Conservation (phyloP, 108 stramenopile genomes). For the Cyclostephanos invisitatus region DNA sequence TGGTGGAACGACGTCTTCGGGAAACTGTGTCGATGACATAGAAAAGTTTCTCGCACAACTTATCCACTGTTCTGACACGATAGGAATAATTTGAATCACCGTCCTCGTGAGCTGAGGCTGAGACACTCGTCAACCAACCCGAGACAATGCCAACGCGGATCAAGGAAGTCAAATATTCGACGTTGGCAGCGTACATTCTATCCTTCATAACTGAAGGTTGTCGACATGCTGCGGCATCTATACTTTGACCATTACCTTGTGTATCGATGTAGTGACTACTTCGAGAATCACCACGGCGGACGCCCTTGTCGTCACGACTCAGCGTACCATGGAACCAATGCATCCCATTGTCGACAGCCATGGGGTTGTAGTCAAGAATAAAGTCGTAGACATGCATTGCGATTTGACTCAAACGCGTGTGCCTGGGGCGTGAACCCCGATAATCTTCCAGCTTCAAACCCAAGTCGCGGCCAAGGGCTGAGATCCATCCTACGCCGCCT, state of each 20-base stretch:
- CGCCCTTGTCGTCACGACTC: constrained; percentile 4
- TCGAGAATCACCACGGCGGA: constrained; percentile 11
- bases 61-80: constrained; percentile 22
- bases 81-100: constrained; percentile 2
- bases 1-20: constrained; percentile 30
- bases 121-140: constrained; percentile 24
- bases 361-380: constrained; percentile 35
- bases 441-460: constrained; percentile 35
- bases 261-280: constrained; percentile 27
- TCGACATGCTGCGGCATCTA: constrained; percentile 20
- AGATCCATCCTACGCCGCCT: constrained; percentile 46
- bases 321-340: constrained; percentile 7
- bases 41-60: constrained; percentile 44
- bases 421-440: constrained; percentile 11
- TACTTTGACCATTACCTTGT: constrained; percentile 2
- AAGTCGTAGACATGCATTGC: constrained; percentile 36
- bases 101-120: neutral
- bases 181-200: constrained; percentile 35
- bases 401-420: constrained; percentile 23
- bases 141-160: constrained; percentile 38
- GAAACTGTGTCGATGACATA: constrained; percentile 38
- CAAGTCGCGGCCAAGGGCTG: constrained; percentile 43
- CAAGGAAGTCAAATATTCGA: constrained; percentile 40
- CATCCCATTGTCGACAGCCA: constrained; percentile 7
- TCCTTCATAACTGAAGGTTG: constrained; percentile 40